Percentiles rank a stretch among this genome's conserved stretches.
Conservation (phyloP, 2,329 filamentous ascomycete genomes). For the Aspergillus hortae region DNA sequence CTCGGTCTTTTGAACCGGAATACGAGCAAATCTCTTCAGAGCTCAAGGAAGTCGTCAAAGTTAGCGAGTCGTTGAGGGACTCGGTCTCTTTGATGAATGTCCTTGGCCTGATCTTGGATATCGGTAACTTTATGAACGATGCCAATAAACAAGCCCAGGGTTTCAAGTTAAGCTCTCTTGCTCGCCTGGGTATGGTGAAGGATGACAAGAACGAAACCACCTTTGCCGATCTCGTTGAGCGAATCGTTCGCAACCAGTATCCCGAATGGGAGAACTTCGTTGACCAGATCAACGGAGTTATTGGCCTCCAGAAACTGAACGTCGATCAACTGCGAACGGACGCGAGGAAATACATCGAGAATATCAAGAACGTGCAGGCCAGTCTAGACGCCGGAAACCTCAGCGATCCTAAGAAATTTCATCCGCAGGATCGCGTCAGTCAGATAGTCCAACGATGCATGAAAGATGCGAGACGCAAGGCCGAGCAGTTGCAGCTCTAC, state of each 20-base stretch:
- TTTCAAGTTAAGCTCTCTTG: conserved; percentile 95
- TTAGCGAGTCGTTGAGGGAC: conserved; percentile 85
- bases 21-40: conserved; percentile 89
- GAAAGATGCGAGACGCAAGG: conserved; percentile 95
- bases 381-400: conserved; percentile 91
- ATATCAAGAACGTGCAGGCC: conserved; percentile 88
- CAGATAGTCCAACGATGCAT: conserved; percentile 88
- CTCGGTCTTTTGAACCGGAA: conserved; percentile 76
- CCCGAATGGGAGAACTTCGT: conserved; percentile 90
- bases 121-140: conserved; percentile 99
- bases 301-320: conserved; percentile 82
- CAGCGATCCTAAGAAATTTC: conserved; percentile 95
- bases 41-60: conserved; percentile 77
- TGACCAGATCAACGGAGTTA: conserved; percentile 76
- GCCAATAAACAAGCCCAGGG: conserved; percentile 96
- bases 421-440: conserved; percentile 90
- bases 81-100: conserved; percentile 95
- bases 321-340: conserved; percentile 87
- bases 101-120: conserved; percentile 90
- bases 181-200: conserved; percentile 93
- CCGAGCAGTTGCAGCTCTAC: conserved; percentile 91
- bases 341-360: conserved; percentile 88
- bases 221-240: conserved; percentile 91
- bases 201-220: conserved; percentile 98
- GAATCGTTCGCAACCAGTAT: conserved; percentile 94